These are phyloP conservation scores for Prosopis cineraria DNA, from an alignment of 306 rosid genomes.

Conservation along the genomic window DNA sequence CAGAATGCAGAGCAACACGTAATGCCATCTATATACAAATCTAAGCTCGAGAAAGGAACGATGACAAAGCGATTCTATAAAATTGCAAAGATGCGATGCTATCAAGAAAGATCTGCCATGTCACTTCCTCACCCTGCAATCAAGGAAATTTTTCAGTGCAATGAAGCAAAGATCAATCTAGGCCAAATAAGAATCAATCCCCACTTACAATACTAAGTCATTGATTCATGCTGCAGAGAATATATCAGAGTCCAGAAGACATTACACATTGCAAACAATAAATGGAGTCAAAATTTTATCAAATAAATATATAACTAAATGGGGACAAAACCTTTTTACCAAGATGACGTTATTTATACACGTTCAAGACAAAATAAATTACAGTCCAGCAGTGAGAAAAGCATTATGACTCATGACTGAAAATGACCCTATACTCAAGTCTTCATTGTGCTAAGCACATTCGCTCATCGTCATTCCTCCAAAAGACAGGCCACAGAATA, in stretches of 20 bases:
- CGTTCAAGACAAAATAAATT: not conserved
- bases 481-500: not conserved
- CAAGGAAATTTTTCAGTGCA: not conserved
- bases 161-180: not conserved
- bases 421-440: not conserved
- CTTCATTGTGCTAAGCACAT: not conserved
- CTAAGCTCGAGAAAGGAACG: not conserved
- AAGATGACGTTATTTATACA: not conserved
- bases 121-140: conserved; percentile 24
- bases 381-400: not conserved
- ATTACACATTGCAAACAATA: too few relatives aligned
- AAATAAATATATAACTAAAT: not conserved
- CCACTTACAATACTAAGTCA: not conserved
- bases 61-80: conserved; percentile 7
- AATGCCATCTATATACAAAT: conserved; percentile 5
- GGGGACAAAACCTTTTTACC: not conserved
- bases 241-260: not conserved
- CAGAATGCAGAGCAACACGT: not conserved
- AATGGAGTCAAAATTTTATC: not conserved
- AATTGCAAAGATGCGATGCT: conserved; percentile 6
- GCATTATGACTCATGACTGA: not conserved
- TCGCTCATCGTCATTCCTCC: not conserved
- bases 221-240: not conserved
- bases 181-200: conserved; percentile 2
- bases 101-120: too few relatives aligned